A percentile compares a stretch with the other conserved stretches of the same genome.
Conservation (phyloP, 2,329 filamentous ascomycete genomes). For the Raffaelea arxii region DNA sequence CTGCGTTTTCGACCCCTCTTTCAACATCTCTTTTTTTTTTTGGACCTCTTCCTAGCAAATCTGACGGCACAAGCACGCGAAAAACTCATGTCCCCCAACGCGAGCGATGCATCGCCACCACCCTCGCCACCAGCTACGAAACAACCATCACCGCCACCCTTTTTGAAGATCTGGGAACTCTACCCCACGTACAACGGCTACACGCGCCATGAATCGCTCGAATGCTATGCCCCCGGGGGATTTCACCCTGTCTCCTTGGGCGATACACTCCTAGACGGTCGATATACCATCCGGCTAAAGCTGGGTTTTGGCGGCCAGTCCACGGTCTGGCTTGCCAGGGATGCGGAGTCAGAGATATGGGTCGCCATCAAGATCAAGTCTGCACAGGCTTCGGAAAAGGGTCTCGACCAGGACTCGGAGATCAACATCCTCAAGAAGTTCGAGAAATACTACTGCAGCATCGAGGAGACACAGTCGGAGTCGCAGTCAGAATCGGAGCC, state of each 20-base stretch:
- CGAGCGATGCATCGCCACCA: neutral
- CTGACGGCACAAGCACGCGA: neutral
- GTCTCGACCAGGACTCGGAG: neutral
- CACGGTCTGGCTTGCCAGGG: constrained; percentile 2
- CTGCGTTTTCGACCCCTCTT: neutral
- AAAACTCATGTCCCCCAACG: neutral
- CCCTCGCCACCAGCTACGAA: neutral
- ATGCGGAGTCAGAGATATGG: neutral
- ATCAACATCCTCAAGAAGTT: neutral
- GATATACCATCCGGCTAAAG: constrained; percentile 3
- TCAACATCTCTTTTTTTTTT: neutral
- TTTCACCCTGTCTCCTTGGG: constrained; percentile 1
- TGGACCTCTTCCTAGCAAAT: neutral
- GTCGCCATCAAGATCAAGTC: constrained; percentile 1
- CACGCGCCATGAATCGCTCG: neutral
- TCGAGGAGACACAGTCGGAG: neutral
- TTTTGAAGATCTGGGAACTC: neutral
- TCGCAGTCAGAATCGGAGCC: neutral
- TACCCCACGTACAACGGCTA: neutral
- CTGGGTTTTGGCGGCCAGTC: constrained; percentile 3
- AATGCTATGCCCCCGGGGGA: neutral
- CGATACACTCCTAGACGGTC: neutral
- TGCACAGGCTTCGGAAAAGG: neutral
- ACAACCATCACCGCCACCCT: neutral
- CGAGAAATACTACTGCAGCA: neutral